Percentiles rank a stretch among this genome's conserved stretches.
Conservation (phyloP, 164 flowering plant genomes). For the Stephania japonica region DNA sequence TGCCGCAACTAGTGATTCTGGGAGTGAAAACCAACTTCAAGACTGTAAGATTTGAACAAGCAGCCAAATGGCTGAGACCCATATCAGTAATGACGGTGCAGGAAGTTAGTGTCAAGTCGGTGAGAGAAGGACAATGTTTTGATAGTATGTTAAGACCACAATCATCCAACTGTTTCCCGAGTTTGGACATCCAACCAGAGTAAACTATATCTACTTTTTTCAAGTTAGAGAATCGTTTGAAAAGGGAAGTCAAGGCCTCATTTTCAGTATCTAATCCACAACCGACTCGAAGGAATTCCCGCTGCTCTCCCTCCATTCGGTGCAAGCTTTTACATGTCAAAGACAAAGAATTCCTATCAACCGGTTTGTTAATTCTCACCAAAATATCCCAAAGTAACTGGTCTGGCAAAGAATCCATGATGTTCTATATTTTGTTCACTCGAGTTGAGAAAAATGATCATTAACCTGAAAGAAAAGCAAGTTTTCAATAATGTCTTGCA, state of each 20-base stretch:
- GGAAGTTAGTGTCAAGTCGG: slow-evolving; percentile 57
- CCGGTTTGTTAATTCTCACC: slow-evolving; percentile 36
- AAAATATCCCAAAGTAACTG: slow-evolving; percentile 60
- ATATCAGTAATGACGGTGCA: slow-evolving; percentile 72
- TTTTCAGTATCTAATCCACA: slow-evolving; percentile 76
- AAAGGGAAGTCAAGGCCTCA: slow-evolving; percentile 61
- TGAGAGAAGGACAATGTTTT: slow-evolving; percentile 39
- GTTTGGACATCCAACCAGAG: slow-evolving; percentile 77
- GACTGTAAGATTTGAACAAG: slow-evolving; percentile 59
- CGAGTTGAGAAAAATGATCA: neutral
- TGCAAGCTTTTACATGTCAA: slow-evolving; percentile 53
- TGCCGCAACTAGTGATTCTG: slow-evolving; percentile 66
- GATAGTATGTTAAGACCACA: slow-evolving; percentile 59
- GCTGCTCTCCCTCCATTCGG: slow-evolving; percentile 51
- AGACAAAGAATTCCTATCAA: slow-evolving; percentile 57
- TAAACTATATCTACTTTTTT: slow-evolving; percentile 53
- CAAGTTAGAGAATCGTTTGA: slow-evolving; percentile 56
- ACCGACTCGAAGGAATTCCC: slow-evolving; percentile 56
- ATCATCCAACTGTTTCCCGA: slow-evolving; percentile 81
- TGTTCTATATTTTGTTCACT: neutral
- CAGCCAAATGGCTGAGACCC: slow-evolving; percentile 55
- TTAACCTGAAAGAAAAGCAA: slow-evolving; percentile 11
- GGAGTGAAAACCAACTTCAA: slow-evolving; percentile 65
- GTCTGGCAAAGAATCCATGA: slow-evolving; percentile 71
- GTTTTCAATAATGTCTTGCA: neutral